A percentile compares a stretch with the other conserved stretches of the same genome.
These are phyloP conservation scores for Canariomyces notabilis DNA, from an alignment of 2,329 filamentous ascomycete species.

Conservation along the genomic window DNA sequence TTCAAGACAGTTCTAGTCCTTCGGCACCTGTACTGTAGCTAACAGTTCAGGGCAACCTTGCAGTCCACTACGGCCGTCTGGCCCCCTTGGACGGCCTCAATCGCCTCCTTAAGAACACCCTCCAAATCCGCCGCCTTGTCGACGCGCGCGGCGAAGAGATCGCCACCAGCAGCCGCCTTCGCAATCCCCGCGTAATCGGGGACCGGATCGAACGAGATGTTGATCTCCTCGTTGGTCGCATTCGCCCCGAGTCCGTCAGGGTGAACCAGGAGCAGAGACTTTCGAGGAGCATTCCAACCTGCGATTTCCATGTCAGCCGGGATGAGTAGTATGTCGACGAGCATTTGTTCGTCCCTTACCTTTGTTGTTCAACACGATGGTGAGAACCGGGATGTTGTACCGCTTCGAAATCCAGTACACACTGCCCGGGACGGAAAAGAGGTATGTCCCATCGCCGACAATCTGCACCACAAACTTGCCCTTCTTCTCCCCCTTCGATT, in stretches of 20 bases:
- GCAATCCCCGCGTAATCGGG: slow-evolving; percentile 58
- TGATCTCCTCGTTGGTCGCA: slow-evolving; percentile 57
- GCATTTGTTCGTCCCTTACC: slow-evolving; percentile 36
- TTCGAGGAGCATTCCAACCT: slow-evolving; percentile 58
- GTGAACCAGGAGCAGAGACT: slow-evolving; percentile 53
- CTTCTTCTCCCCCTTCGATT: slow-evolving; percentile 33
- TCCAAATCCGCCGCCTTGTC: slow-evolving; percentile 44
- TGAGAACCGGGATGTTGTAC: slow-evolving; percentile 44
- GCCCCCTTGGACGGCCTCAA: slow-evolving; percentile 46
- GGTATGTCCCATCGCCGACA: slow-evolving; percentile 46
- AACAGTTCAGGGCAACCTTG: slow-evolving; percentile 45
- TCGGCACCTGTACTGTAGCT: slow-evolving; percentile 2
- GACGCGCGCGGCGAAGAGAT: slow-evolving; percentile 46
- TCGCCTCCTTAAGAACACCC: slow-evolving; percentile 43
- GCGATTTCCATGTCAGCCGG: background rate
- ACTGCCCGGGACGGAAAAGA: slow-evolving; percentile 45
- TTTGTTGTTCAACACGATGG: slow-evolving; percentile 47
- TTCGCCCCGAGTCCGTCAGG: slow-evolving; percentile 50
- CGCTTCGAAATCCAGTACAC: slow-evolving; percentile 46
- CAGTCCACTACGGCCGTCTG: slow-evolving; percentile 50
- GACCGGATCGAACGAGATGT: slow-evolving; percentile 54
- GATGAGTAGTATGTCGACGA: background rate
- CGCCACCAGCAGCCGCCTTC: slow-evolving; percentile 53
- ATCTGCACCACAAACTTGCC: slow-evolving; percentile 45
- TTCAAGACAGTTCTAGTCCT: background rate